These are phyloP conservation scores for Volvox reticuliferus DNA, from an alignment of 139 green algal genomes.

Conservation along the genomic window DNA sequence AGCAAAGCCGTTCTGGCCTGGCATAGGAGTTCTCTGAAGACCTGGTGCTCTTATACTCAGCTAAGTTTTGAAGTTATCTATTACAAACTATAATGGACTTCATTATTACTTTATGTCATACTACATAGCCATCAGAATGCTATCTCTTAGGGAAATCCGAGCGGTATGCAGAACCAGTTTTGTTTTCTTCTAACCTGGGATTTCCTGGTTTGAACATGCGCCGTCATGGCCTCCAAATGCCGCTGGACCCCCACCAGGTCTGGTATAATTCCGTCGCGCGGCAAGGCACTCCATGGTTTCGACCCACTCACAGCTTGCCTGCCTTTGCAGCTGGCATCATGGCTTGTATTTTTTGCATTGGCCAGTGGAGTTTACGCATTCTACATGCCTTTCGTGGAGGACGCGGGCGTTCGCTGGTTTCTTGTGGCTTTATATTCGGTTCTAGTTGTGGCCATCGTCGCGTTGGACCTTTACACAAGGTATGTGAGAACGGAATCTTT, in stretches of 20 bases:
- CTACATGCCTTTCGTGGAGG: slow-evolving; percentile 47
- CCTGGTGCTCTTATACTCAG: no score
- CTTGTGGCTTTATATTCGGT: slow-evolving; percentile 43
- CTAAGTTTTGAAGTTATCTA: background rate
- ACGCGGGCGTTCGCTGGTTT: background rate
- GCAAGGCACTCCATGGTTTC: background rate
- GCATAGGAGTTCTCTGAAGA: no score
- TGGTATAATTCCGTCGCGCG: background rate
- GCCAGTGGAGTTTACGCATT: slow-evolving; percentile 49
- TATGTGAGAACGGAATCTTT: background rate
- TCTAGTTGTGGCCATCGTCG: background rate
- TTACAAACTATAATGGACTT: background rate
- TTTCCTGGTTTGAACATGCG: background rate
- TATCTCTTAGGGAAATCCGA: background rate
- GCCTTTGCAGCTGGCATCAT: slow-evolving; percentile 29
- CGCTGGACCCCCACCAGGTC: slow-evolving; percentile 62
- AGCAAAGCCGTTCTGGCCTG: no score
- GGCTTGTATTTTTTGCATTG: slow-evolving; percentile 43
- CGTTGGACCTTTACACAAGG: slow-evolving; percentile 25
- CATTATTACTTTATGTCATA: background rate
- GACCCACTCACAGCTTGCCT: background rate
- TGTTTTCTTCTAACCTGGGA: background rate
- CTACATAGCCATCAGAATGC: background rate
- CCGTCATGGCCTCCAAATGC: slow-evolving; percentile 56
- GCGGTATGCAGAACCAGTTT: background rate